Percentiles rank a stretch among this genome's conserved stretches.
These are phyloP conservation scores for Rubroboletus satanas DNA, from an alignment of 768 basidiomycete species.

Conservation along the genomic window DNA sequence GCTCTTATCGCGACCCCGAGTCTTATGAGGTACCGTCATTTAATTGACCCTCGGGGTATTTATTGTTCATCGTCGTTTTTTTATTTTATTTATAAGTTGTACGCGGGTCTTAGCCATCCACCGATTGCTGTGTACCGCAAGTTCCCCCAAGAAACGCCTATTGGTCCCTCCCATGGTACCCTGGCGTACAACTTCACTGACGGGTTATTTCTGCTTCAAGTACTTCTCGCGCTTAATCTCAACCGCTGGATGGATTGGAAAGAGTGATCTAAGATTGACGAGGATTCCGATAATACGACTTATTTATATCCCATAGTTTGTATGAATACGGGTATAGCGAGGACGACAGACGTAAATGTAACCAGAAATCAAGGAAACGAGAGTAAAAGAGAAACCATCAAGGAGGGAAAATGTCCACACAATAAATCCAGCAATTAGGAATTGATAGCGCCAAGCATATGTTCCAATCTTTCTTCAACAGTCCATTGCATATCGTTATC, in stretches of 20 bases:
- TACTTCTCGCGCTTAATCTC: slow-evolving; percentile 61
- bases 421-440: slow-evolving; percentile 30
- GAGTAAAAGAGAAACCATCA: slow-evolving; percentile 8
- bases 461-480: slow-evolving; percentile 72
- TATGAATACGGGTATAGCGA: slow-evolving; percentile 31
- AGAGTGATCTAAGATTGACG: slow-evolving; percentile 26
- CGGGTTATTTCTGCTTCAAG: slow-evolving; percentile 57
- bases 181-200: slow-evolving; percentile 63
- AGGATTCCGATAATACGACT: slow-evolving; percentile 16
- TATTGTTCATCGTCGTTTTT: slow-evolving; percentile 3
- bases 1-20: slow-evolving; percentile 40
- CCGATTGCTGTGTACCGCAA: slow-evolving; percentile 57
- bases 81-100: slow-evolving; percentile 36
- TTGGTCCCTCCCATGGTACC: slow-evolving; percentile 62
- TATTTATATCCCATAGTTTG: slow-evolving; percentile 34
- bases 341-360: slow-evolving; percentile 19
- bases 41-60: background rate
- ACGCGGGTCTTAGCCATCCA: slow-evolving; percentile 42
- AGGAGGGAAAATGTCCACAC: slow-evolving; percentile 10
- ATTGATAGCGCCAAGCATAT: slow-evolving; percentile 52
- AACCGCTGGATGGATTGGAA: slow-evolving; percentile 73
- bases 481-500: slow-evolving; percentile 63
- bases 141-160: slow-evolving; percentile 47
- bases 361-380: slow-evolving; percentile 16
- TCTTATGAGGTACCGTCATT: slow-evolving; percentile 57